Evolutionary conservation across 176 grass and related monocot species (phyloP).

Genomic region (Carex parvula): DNA sequence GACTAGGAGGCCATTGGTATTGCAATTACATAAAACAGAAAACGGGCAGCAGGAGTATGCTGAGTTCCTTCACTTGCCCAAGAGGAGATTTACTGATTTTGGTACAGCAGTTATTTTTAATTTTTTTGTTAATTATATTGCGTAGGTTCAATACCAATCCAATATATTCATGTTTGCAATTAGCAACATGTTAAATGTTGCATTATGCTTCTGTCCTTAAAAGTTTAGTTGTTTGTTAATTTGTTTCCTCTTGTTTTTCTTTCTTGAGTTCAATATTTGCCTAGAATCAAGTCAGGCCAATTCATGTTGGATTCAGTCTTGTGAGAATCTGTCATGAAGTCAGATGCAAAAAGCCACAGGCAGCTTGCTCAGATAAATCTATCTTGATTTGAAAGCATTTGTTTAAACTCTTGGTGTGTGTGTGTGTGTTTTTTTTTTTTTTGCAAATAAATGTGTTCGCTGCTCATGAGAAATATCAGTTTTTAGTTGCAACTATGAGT

Average conservation of each 20-base stretch:
- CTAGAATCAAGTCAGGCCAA: neutral
- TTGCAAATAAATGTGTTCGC: neutral
- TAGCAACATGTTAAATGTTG: neutral
- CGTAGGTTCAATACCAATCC: neutral
- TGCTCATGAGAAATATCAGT: neutral
- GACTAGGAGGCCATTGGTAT: slow-evolving; percentile 83
- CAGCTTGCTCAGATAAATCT: neutral
- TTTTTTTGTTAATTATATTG: neutral
- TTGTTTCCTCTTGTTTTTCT: neutral
- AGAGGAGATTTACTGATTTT: slow-evolving; percentile 69
- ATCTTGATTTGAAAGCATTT: neutral
- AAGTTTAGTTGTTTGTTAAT: neutral
- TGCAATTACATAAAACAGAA: slow-evolving; percentile 81
- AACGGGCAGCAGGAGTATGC: slow-evolving; percentile 62
- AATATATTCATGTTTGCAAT: neutral
- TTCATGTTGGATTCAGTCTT: neutral
- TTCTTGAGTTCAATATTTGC: neutral
- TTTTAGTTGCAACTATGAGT: neutral
- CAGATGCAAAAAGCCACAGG: neutral
- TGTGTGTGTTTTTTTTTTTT: no score
- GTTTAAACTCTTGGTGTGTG: neutral
- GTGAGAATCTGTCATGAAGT: neutral
- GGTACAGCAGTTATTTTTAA: slow-evolving; percentile 26
- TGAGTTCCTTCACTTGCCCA: slow-evolving; percentile 75
- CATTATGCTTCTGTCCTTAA: neutral